These are phyloP conservation scores for Blastobotrys mokoenaii DNA, from an alignment of 805 yeast species.

Conservation along the genomic window DNA sequence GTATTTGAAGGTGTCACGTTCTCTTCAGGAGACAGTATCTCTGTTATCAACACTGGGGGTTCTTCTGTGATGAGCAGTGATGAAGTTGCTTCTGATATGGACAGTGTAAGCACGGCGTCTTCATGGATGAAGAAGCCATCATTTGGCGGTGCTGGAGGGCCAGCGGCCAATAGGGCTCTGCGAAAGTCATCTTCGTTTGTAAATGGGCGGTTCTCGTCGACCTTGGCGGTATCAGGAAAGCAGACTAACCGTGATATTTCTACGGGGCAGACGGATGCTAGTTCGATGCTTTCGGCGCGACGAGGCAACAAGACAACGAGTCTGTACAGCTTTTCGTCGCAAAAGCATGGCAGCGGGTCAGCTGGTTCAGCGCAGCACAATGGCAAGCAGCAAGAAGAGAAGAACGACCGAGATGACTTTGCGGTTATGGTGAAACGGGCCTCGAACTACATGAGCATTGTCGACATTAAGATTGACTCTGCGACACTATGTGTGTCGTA, in stretches of 20 bases:
- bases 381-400: conserved; percentile 1
- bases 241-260: background rate
- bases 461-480: conserved; percentile 43
- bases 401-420: conserved; percentile 29
- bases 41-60: background rate
- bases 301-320: background rate
- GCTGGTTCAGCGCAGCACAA: background rate
- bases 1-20: no score
- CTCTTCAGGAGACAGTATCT: no score
- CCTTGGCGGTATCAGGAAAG: background rate
- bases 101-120: background rate
- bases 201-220: background rate
- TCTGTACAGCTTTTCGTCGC: background rate
- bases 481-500: conserved; percentile 61
- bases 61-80: background rate
- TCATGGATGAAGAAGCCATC: background rate
- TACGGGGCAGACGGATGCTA: background rate
- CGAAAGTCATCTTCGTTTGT: background rate
- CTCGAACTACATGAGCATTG: conserved; percentile 60
- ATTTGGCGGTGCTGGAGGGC: background rate
- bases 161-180: background rate
- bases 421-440: conserved; percentile 71
- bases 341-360: background rate
- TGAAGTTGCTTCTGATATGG: background rate
- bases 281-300: background rate